These are phyloP conservation scores for Irpex lacteus DNA, from an alignment of 1,284 basidiomycete genomes.

Conservation along the genomic window DNA sequence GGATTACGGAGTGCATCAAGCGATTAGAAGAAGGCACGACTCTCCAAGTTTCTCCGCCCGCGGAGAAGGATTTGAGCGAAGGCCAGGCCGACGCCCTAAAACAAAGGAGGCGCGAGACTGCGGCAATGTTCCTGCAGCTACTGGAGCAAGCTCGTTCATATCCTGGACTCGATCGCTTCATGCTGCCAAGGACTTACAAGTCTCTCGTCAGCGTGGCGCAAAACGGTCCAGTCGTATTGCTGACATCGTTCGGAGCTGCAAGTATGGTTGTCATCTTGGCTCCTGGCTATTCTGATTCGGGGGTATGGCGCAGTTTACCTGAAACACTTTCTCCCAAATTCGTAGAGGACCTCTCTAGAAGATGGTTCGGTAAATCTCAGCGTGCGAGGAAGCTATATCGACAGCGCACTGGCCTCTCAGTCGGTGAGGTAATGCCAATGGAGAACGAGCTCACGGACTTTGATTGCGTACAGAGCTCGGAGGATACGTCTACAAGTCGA, in stretches of 20 bases:
- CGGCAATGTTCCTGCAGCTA: background rate
- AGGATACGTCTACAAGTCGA: too few relatives aligned
- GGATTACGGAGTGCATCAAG: background rate
- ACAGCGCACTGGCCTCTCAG: too few relatives aligned
- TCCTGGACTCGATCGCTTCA: constrained; percentile 9
- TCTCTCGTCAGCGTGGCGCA: constrained; percentile 2
- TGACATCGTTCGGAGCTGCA: constrained; percentile 1
- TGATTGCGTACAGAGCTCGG: too few relatives aligned
- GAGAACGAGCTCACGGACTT: too few relatives aligned
- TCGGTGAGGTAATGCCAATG: too few relatives aligned
- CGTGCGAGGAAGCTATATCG: too few relatives aligned
- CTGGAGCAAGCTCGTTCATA: constrained; percentile 4
- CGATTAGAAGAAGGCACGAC: constrained; percentile 4
- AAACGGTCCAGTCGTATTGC: constrained; percentile 8
- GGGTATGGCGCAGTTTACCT: too few relatives aligned
- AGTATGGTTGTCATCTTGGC: too few relatives aligned
- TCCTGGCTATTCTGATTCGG: too few relatives aligned
- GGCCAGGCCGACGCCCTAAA: background rate
- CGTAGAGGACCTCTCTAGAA: too few relatives aligned
- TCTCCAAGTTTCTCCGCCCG: background rate
- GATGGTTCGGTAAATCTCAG: too few relatives aligned
- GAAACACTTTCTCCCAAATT: too few relatives aligned
- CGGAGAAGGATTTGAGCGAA: background rate
- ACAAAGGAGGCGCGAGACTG: background rate
- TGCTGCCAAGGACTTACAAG: constrained; percentile 1